Conservation (phyloP, 2,329 filamentous ascomycete genomes). For the Paramyrothecium roridum region DNA sequence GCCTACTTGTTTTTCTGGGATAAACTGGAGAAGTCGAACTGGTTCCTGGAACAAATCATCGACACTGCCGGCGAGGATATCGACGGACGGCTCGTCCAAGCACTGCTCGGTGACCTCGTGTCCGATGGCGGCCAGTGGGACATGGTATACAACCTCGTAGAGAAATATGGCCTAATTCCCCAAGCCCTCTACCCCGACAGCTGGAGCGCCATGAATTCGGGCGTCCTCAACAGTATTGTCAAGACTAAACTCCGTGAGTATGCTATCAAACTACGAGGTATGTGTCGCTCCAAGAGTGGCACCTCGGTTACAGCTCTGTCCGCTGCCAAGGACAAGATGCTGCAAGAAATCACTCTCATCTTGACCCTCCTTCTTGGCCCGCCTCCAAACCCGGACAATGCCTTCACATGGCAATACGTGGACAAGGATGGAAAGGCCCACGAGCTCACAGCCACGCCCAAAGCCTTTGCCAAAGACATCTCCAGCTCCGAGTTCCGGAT, state of each 20-base stretch:
- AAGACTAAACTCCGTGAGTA: conserved; percentile 87
- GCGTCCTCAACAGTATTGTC: conserved; percentile 68
- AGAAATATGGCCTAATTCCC: conserved; percentile 86
- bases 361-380: conserved; percentile 81
- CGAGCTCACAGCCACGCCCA: conserved; percentile 62
- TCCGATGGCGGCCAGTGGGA: conserved; percentile 88
- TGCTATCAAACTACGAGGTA: conserved; percentile 65
- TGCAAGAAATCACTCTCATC: conserved; percentile 76
- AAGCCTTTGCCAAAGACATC: conserved; percentile 68
- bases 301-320: conserved; percentile 36
- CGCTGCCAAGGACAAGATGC: conserved; percentile 66
- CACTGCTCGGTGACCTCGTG: conserved; percentile 64
- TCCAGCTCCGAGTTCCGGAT: conserved; percentile 57
- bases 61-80: conserved; percentile 69
- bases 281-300: conserved; percentile 35
- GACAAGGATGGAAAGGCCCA: conserved; percentile 66
- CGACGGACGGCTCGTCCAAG: conserved; percentile 70
- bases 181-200: conserved; percentile 78
- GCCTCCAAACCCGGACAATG: conserved; percentile 63
- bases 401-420: conserved; percentile 79
- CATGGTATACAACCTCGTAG: conserved; percentile 82
- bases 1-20: conserved; percentile 91
- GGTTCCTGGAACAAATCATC: conserved; percentile 80
- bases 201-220: conserved; percentile 72
- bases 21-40: conserved; percentile 89